Evolutionary conservation across 2,329 filamentous ascomycete genomes (phyloP), one percentile per base, ranked within the genome.

Genomic region (Thelonectria blattea): DNA sequence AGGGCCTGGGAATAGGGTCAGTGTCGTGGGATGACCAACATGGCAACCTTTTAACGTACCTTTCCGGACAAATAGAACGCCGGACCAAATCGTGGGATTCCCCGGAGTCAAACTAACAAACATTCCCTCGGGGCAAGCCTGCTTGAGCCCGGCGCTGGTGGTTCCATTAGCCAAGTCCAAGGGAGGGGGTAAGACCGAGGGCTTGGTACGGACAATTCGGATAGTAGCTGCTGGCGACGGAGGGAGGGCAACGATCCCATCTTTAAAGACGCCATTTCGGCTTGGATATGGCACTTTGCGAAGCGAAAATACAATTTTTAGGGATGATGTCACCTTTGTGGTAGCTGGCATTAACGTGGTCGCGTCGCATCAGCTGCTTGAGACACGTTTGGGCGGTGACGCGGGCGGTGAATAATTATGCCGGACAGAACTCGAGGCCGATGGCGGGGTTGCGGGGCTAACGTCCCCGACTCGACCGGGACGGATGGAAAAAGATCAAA

Each of bases 31-130:
- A 11, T 17, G n/a, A n/a, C 22, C 27, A 24, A 24, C 22, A 24
- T 6, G 22, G 5, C 14, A 11, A 18, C 34, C 30, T 5, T 12
- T 2, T 18, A n/a, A 20, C 55, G 69, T 80, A 95, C 94, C 94
- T 81, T 91, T 89, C 58, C 92, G 90, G 63, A 97, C 88, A 74
- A 98, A 98, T 27, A 98, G 82, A 18, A 96, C 91, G n/a, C 92
- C 93, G 32, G 89, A 90, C 94, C 94, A 98, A 50, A 93, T 79
- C 15, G 88, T 87, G 17, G 91, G 87, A 72, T 97, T 90, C 22
- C 90, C 91, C 0, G 92, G 91, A 27, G 90, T 91, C 61, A 97
- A 84, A 74, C 86, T 91, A 76, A 97, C 86, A 77, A 95, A 97
- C 63, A 97, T 84, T 54, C 95, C 94, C 58, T 92, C 87, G 2